A percentile compares a stretch with the other conserved stretches of the same genome.
Conservation (phyloP, 2,329 filamentous ascomycete genomes). For the Nemania bipapillata region DNA sequence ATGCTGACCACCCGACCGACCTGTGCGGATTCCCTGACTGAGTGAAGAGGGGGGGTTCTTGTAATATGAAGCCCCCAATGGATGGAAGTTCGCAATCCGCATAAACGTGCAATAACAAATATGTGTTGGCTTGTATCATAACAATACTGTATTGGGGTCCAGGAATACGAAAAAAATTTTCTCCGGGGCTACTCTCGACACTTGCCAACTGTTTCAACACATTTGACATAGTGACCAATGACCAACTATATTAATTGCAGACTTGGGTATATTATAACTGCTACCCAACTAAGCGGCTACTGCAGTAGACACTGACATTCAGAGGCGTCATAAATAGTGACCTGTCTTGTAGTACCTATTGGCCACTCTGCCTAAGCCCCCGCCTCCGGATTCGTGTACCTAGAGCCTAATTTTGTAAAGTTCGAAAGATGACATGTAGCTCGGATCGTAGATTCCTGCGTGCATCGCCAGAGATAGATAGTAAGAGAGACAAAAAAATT, state of each 20-base stretch:
- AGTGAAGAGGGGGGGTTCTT: conserved; percentile 10
- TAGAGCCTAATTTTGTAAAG: conserved; percentile 4
- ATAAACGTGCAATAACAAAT: conserved; percentile 20
- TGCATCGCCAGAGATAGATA: conserved; percentile 13
- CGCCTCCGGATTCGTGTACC: not conserved
- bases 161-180: conserved; percentile 1
- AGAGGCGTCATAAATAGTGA: conserved; percentile 2
- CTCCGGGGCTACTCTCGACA: not conserved
- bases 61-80: conserved; percentile 10
- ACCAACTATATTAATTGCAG: not conserved
- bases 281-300: conserved; percentile 1
- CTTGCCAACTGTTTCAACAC: conserved; percentile 24
- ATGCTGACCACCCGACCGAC: not conserved
- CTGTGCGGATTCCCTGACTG: not conserved
- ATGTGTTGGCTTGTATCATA: conserved; percentile 3
- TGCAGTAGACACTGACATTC: not conserved
- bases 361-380: not conserved
- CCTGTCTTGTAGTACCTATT: conserved; percentile 10
- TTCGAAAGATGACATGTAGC: not conserved
- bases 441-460: conserved; percentile 28
- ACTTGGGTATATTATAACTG: not conserved
- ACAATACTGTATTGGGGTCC: conserved; percentile 23
- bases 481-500: not conserved
- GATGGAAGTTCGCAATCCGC: conserved; percentile 14
- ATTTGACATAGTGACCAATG: conserved; percentile 1